These are phyloP conservation scores for Talinum fruticosum DNA, from an alignment of 148 eudicot species.

Conservation along the genomic window DNA sequence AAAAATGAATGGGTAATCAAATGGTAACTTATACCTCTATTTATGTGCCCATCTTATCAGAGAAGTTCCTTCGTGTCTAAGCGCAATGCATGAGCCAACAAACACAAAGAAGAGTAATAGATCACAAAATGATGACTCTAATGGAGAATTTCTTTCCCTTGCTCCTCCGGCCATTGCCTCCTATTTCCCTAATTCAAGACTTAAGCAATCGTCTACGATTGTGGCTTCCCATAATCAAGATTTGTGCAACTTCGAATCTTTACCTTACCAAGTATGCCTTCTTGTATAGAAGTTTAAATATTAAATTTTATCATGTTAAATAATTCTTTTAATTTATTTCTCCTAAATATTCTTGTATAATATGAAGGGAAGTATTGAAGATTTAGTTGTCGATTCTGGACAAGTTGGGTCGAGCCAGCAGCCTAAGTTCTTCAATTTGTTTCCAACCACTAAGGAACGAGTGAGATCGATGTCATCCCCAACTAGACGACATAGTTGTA, in stretches of 20 bases:
- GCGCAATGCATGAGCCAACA: slow-evolving; percentile 14
- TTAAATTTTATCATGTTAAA: not conserved
- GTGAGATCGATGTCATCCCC: slow-evolving; percentile 6
- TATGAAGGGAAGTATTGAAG: slow-evolving; percentile 31
- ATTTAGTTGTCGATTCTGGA: slow-evolving; percentile 7
- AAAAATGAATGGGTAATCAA: not conserved
- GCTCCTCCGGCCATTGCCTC: slow-evolving; percentile 20
- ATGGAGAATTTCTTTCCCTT: slow-evolving; percentile 24
- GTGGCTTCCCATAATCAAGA: slow-evolving; percentile 14
- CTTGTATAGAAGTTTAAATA: not conserved
- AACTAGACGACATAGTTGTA: not conserved
- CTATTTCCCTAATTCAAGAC: slow-evolving; percentile 26
- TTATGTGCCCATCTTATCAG: not conserved
- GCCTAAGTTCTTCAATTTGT: slow-evolving; percentile 31
- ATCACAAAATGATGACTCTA: slow-evolving; percentile 16
- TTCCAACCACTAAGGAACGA: slow-evolving; percentile 30
- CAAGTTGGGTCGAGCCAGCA: slow-evolving; percentile 22
- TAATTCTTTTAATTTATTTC: not conserved
- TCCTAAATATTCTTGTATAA: not conserved
- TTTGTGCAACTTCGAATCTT: slow-evolving; percentile 18
- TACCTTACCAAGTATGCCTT: slow-evolving; percentile 37
- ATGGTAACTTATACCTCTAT: not conserved
- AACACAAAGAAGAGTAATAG: slow-evolving; percentile 9
- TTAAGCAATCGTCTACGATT: slow-evolving; percentile 19
- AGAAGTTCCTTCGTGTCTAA: slow-evolving; percentile 8